A percentile compares a stretch with the other conserved stretches of the same genome.
Evolutionary conservation across 1,284 basidiomycete genomes (phyloP).

Genomic region (Anthracocystis walkeri): DNA sequence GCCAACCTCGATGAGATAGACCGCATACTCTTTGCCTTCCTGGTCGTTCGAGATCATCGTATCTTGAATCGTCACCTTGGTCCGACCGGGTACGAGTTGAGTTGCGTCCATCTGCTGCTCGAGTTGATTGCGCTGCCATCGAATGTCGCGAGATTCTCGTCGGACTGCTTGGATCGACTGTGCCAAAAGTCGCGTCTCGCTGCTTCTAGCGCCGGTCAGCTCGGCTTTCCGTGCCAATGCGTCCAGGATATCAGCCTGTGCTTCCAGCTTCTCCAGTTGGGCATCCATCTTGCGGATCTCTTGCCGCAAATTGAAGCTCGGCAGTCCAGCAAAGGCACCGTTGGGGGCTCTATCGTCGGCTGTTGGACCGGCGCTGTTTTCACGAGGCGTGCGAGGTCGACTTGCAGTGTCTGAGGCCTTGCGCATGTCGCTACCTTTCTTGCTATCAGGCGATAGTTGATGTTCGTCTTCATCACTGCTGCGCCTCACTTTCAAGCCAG

Average conservation of each 20-base stretch:
- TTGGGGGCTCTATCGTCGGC: slow-evolving; percentile 1
- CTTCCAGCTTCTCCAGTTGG: slow-evolving; percentile 80
- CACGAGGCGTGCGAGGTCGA: slow-evolving; percentile 21
- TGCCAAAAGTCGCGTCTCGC: slow-evolving; percentile 83
- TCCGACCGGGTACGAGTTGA: slow-evolving; percentile 83
- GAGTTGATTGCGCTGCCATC: slow-evolving; percentile 76
- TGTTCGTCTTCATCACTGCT: slow-evolving; percentile 20
- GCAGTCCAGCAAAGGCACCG: slow-evolving; percentile 10
- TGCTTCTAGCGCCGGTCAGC: slow-evolving; percentile 82
- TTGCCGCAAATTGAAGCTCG: slow-evolving; percentile 31
- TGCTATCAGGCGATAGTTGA: slow-evolving; percentile 18
- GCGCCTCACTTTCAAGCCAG: slow-evolving; percentile 14
- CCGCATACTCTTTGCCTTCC: slow-evolving; percentile 86
- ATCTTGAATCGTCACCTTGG: slow-evolving; percentile 70
- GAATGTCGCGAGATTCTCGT: slow-evolving; percentile 83
- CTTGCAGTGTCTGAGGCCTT: neutral
- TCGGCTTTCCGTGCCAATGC: slow-evolving; percentile 92
- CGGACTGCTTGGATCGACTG: slow-evolving; percentile 84
- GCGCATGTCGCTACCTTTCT: slow-evolving; percentile 8
- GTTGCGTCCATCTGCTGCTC: slow-evolving; percentile 90
- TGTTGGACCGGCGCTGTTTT: neutral
- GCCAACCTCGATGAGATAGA: slow-evolving; percentile 91
- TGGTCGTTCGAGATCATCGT: slow-evolving; percentile 71
- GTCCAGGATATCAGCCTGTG: slow-evolving; percentile 84
- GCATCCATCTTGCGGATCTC: slow-evolving; percentile 70